phyloP scores from a whole-genome alignment of 2,329 filamentous ascomycete species.

The Cadophora malorum region DNA sequence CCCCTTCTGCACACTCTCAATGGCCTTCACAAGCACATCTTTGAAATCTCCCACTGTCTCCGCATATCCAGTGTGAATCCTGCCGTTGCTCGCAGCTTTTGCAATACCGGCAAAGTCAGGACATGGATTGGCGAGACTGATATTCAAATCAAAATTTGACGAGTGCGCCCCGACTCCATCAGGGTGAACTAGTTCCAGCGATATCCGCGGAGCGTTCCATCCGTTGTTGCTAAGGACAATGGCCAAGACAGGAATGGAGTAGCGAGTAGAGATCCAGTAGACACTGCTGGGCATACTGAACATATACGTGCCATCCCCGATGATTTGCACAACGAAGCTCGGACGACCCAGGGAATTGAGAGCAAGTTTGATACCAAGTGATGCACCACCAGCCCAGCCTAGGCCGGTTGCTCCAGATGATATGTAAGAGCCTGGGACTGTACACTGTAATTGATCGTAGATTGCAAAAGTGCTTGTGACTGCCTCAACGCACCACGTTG shows the following conservation, averaged over 20 bases:
- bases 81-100: no score
- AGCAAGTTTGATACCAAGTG: constrained; percentile 78
- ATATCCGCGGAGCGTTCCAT: constrained; percentile 70
- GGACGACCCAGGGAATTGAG: constrained; percentile 56
- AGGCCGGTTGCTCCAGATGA: constrained; percentile 83
- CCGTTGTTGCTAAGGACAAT: constrained; percentile 75
- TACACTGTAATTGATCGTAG: constrained; percentile 73
- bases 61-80: no score
- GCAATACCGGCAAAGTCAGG: no score
- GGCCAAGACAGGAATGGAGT: constrained; percentile 69
- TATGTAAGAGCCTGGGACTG: constrained; percentile 74
- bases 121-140: constrained; percentile 42
- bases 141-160: constrained; percentile 69
- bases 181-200: constrained; percentile 70
- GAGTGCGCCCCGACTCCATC: constrained; percentile 66
- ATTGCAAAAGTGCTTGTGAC: constrained; percentile 75
- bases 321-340: constrained; percentile 67
- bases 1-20: no score
- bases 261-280: constrained; percentile 72
- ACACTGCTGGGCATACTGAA: constrained; percentile 70
- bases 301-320: constrained; percentile 71
- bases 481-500: constrained; percentile 79
- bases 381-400: constrained; percentile 79
- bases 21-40: no score
- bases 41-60: no score